These are phyloP conservation scores for Plasmodium relictum DNA, from an alignment of 169 alveolate species.

Conservation along the genomic window DNA sequence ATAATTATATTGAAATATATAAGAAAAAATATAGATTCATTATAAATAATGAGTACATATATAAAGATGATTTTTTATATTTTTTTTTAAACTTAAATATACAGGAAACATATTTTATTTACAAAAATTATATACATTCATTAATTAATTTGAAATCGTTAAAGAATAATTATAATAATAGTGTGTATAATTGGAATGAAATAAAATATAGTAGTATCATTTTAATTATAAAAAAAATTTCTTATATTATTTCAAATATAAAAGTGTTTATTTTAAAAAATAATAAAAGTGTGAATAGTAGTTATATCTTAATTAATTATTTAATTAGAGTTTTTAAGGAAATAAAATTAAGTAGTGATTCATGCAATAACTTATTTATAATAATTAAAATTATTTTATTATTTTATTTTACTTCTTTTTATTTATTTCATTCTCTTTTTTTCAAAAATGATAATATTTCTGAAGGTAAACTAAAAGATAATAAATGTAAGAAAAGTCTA, in stretches of 20 bases:
- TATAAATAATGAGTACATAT: conserved; percentile 37
- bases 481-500: neutral
- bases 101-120: conserved; percentile 4
- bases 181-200: neutral
- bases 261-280: neutral
- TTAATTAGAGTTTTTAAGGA: conserved; percentile 24
- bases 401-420: conserved; percentile 23
- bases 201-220: conserved; percentile 16
- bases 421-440: conserved; percentile 30
- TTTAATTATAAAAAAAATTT: conserved; percentile 43
- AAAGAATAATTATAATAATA: neutral
- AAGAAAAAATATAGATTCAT: conserved; percentile 7
- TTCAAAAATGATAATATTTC: neutral
- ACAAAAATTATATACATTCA: conserved; percentile 14
- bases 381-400: conserved; percentile 26
- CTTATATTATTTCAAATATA: conserved; percentile 54
- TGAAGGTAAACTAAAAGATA: neutral
- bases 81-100: conserved; percentile 34
- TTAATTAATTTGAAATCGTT: conserved; percentile 7
- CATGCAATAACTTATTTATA: conserved; percentile 26
- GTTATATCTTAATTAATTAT: neutral
- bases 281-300: neutral
- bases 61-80: conserved; percentile 49
- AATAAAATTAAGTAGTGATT: neutral
- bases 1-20: neutral